Conservation (phyloP, 768 basidiomycete species). For the Suillus subaureus region DNA sequence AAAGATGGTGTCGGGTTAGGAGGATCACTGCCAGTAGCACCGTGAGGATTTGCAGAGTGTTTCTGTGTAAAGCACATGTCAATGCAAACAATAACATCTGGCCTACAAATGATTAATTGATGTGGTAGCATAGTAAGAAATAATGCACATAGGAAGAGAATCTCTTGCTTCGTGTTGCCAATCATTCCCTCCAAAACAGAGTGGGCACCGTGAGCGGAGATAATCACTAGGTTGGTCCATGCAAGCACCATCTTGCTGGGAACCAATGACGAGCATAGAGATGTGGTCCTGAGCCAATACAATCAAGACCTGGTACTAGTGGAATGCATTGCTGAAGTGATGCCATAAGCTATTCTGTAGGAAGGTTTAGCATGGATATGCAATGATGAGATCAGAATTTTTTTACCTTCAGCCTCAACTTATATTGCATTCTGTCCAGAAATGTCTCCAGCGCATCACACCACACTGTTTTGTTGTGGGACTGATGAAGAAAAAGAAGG, state of each 20-base stretch:
- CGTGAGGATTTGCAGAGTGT: not conserved
- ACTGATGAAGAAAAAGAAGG: constrained; percentile 26
- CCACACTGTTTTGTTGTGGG: constrained; percentile 32
- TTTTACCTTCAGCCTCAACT: constrained; percentile 20
- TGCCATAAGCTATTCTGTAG: constrained; percentile 25
- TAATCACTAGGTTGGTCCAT: constrained; percentile 21
- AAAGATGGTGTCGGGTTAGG: too few species aligned
- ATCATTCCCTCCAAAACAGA: constrained; percentile 26
- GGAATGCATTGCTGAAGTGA: constrained; percentile 28
- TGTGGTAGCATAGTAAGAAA: constrained; percentile 3
- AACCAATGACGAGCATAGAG: constrained; percentile 6
- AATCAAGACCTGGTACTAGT: constrained; percentile 27
- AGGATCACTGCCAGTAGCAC: too few species aligned
- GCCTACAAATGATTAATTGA: constrained; percentile 11
- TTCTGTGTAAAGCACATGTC: constrained; percentile 41
- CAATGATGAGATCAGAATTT: constrained; percentile 1
- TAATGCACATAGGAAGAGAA: not conserved
- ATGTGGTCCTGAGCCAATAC: constrained; percentile 15
- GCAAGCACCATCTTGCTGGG: not conserved
- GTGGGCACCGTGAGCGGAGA: constrained; percentile 24
- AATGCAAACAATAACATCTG: constrained; percentile 32
- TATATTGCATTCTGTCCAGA: constrained; percentile 21
- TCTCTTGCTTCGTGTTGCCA: not conserved
- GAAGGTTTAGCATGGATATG: not conserved
- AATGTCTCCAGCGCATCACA: constrained; percentile 30